Evolutionary conservation across 768 basidiomycete species (phyloP), one percentile per base, ranked within the genome.

Genomic region (Amanita pallidorosea): DNA sequence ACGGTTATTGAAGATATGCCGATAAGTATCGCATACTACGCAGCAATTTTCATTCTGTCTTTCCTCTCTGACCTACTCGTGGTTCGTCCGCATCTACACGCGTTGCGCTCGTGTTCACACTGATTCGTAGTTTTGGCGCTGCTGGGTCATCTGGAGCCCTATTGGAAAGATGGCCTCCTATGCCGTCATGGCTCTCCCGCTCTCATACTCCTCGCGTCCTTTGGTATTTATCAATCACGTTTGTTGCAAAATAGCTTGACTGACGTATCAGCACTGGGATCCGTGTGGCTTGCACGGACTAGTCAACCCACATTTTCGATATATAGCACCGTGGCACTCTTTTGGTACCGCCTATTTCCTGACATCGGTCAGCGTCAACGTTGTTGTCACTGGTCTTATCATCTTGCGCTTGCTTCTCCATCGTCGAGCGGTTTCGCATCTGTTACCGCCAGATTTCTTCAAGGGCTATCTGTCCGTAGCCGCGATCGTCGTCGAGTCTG

Each of bases 41-140:
- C 68, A 9, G 68, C 66, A 0, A 60, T 73, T 11, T 73, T 75
- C 53, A 56, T 73, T 6, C 54, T 72, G 37, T 72, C 72, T 0
- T 70, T 70, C 55, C 61, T 72, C 25, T 67, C 66, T 13, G 70
- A 70, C 47, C 53, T 65, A 5, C 61, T 68, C 12, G 63, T 71
- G 55, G 67, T 69, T 47, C 53, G 64, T 31, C 22, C 33, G 11
- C 42, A 34, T 8, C 52, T 18, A 45, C 25, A 5, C 29, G 15
- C 49, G 67, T 67, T 57, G 68, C 49, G 70, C 66, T 66, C 60
- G 68, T 7, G 70, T 66, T n/a, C 37, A 17, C 7, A 22, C 11
- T 41, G 18, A 41, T 41, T 12, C 40, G 53, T 67, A 63, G 61
- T 63, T 71, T 12, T 48, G 47, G 47, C 47, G 47, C 18, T 48